phyloP scores from a whole-genome alignment of 73 alveolate genomes.

The Symbiodinium pilosum region DNA sequence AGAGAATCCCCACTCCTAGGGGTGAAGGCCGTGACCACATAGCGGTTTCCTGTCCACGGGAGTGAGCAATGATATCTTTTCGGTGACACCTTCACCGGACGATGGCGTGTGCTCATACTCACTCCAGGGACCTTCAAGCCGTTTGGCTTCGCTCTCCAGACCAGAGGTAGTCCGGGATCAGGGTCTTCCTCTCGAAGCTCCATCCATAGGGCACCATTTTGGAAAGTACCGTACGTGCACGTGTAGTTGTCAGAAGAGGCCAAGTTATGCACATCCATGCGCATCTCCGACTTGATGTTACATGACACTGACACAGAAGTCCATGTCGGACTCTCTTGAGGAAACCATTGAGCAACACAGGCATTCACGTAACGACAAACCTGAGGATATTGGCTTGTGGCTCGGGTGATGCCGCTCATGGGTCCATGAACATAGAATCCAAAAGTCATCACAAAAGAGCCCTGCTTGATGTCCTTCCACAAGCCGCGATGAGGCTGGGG shows the following conservation, averaged over 20 bases:
- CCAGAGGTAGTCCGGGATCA: not conserved
- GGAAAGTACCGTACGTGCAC: not conserved
- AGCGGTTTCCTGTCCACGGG: not conserved
- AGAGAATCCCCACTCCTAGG: not conserved
- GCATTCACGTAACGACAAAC: not conserved
- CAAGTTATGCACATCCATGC: not conserved
- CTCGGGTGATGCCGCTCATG: not conserved
- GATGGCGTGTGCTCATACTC: not conserved
- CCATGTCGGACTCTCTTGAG: not conserved
- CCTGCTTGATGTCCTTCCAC: not conserved
- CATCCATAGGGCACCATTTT: not conserved
- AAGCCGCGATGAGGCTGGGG: not conserved
- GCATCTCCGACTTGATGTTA: not conserved
- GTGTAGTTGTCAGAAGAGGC: not conserved
- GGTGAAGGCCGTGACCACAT: not conserved
- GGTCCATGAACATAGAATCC: not conserved
- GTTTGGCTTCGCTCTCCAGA: not conserved
- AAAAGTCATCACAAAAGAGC: not conserved
- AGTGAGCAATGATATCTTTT: not conserved
- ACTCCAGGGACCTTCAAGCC: not conserved
- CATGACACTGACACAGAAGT: not conserved
- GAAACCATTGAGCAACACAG: not conserved
- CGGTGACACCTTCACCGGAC: not conserved
- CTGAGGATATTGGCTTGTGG: not conserved
- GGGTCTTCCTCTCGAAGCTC: not conserved